Evolutionary conservation across 129 eudicot genomes (phyloP).

Genomic region (Cynara cardunculus): DNA sequence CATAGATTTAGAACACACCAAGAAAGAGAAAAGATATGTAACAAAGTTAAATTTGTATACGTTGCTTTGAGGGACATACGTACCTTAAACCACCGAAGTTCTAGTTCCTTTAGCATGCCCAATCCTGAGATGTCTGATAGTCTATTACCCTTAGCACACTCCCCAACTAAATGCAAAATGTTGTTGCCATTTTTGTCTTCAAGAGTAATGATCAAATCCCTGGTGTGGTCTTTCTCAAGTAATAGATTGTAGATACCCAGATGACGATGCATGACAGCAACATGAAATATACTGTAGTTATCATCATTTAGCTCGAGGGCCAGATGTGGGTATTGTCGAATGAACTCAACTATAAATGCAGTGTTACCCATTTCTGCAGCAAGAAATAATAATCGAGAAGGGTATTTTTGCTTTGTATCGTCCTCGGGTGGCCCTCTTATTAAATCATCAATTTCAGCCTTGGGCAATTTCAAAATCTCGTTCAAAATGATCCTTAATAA

Average conservation of each 20-base stretch:
- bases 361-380: slow-evolving; percentile 18
- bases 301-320: slow-evolving; percentile 4
- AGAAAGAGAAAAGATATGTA: not conserved
- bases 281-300: slow-evolving; percentile 15
- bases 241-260: not conserved
- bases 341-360: slow-evolving; percentile 2
- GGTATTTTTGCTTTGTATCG: not conserved
- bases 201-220: not conserved
- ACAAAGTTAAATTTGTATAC: not conserved
- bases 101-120: slow-evolving; percentile 5
- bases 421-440: not conserved
- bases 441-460: not conserved
- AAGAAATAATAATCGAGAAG: not conserved
- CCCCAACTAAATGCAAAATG: not conserved
- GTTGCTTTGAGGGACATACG: not conserved
- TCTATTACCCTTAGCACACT: not conserved
- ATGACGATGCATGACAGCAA: slow-evolving; percentile 16
- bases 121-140: not conserved
- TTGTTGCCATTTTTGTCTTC: slow-evolving; percentile 7
- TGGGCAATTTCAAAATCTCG: not conserved
- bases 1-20: not conserved
- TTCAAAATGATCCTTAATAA: not conserved
- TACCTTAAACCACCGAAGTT: slow-evolving; percentile 30
- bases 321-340: slow-evolving; percentile 3
- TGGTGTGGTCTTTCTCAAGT: not conserved